A percentile compares a stretch with the other conserved stretches of the same genome.
phyloP scores from a whole-genome alignment of 2,329 filamentous ascomycete genomes.

The Canariomyces notabilis region DNA sequence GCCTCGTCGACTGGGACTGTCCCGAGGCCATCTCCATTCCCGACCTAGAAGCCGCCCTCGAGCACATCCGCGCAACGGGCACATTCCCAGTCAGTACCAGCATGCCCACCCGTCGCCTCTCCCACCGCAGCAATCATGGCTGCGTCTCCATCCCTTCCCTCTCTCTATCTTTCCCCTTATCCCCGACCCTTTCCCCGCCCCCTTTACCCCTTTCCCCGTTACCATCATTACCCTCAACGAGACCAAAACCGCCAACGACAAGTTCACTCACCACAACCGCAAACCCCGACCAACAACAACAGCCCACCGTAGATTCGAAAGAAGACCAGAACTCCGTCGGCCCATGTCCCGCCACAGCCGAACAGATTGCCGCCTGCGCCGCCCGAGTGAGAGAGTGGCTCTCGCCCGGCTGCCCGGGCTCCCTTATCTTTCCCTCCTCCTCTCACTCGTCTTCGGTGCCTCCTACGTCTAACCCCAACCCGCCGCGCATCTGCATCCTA shows the following conservation, averaged over 20 bases:
- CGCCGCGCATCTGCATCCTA: conserved; percentile 58
- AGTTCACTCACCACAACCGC: conserved; percentile 8
- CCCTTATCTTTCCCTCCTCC: conserved; percentile 30
- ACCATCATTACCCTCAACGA: conserved; percentile 21
- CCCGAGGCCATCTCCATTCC: conserved; percentile 69
- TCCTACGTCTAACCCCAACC: not conserved
- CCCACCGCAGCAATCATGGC: conserved; percentile 28
- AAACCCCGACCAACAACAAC: conserved; percentile 12
- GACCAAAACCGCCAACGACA: conserved; percentile 27
- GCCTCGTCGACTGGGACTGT: conserved; percentile 88
- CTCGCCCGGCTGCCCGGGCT: conserved; percentile 39
- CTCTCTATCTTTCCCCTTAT: conserved; percentile 1
- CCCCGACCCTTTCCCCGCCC: not conserved
- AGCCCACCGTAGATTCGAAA: conserved; percentile 49
- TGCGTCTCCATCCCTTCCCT: conserved; percentile 4
- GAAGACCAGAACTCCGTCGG: conserved; percentile 61
- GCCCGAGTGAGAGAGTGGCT: conserved; percentile 46
- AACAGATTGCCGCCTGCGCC: conserved; percentile 36
- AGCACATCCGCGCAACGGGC: conserved; percentile 65
- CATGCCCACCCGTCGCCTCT: conserved; percentile 11
- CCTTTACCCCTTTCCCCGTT: not conserved
- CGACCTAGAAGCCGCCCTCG: conserved; percentile 61
- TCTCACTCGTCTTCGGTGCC: not conserved
- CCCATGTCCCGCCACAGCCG: conserved; percentile 45
- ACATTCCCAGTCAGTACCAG: conserved; percentile 51